phyloP scores from a whole-genome alignment of 768 basidiomycete species.

The Lactifluus pinguis region DNA sequence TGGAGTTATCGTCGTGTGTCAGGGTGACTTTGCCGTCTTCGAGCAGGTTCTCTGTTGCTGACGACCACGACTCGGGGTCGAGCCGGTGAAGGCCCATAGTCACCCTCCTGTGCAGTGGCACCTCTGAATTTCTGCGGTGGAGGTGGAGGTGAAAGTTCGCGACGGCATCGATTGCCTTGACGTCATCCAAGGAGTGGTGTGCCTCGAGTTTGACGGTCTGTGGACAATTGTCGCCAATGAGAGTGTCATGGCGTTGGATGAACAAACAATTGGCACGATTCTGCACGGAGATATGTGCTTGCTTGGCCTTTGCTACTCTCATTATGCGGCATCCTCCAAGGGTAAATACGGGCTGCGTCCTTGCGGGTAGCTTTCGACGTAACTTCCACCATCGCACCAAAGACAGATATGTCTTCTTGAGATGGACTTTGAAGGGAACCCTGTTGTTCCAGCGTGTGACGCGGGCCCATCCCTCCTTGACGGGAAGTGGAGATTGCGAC shows the following conservation, averaged over 20 bases:
- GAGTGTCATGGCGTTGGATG: constrained; percentile 39
- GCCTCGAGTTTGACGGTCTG: constrained; percentile 33
- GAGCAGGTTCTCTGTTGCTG: constrained; percentile 39
- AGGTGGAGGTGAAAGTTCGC: constrained; percentile 54
- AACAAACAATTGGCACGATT: constrained; percentile 32
- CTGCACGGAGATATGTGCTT: constrained; percentile 45
- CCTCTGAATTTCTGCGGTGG: constrained; percentile 39
- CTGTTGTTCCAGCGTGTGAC: constrained; percentile 47
- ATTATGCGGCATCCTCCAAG: constrained; percentile 37
- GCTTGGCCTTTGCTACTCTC: constrained; percentile 34
- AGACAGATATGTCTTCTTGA: constrained; percentile 39
- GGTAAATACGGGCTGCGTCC: constrained; percentile 28
- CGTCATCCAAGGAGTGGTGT: constrained; percentile 28
- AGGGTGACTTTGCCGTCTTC: constrained; percentile 41
- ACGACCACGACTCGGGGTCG: constrained; percentile 36
- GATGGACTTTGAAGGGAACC: constrained; percentile 44
- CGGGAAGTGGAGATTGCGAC: constrained; percentile 25
- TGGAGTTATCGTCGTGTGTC: constrained; percentile 30
- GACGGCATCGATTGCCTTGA: constrained; percentile 40
- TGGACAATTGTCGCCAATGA: constrained; percentile 30
- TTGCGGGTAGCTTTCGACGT: constrained; percentile 30
- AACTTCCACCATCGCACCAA: constrained; percentile 39
- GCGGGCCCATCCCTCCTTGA: constrained; percentile 44
- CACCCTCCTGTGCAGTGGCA: constrained; percentile 39
- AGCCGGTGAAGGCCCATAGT: constrained; percentile 45